A percentile compares a stretch with the other conserved stretches of the same genome.
Evolutionary conservation across 768 basidiomycete species (phyloP).

Genomic region (Austroboletus festivus): DNA sequence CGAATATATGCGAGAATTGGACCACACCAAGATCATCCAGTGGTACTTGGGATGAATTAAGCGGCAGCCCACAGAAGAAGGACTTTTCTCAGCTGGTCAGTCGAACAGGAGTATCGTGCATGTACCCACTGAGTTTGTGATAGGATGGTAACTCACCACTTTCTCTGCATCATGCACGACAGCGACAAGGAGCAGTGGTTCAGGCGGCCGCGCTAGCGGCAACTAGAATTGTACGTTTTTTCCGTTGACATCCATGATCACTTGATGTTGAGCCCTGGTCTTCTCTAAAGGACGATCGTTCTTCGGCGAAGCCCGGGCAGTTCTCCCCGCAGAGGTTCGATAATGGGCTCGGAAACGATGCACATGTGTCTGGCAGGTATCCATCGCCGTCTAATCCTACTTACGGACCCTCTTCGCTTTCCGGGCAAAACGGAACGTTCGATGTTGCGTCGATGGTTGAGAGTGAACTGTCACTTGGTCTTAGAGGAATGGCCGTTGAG

Average conservation of each 20-base stretch:
- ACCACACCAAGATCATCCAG: conserved; percentile 46
- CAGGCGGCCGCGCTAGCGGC: conserved; percentile 38
- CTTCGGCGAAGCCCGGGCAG: conserved; percentile 44
- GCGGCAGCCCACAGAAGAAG: conserved; percentile 46
- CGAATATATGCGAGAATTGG: conserved; percentile 51
- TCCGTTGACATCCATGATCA: conserved; percentile 3
- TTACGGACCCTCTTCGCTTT: conserved; percentile 32
- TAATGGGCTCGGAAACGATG: conserved; percentile 41
- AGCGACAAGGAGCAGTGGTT: conserved; percentile 41
- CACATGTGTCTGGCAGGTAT: conserved; percentile 39
- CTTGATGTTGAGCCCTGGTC: conserved; percentile 15
- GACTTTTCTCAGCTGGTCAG: conserved; percentile 49
- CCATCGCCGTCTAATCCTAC: conserved; percentile 44
- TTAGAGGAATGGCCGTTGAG: conserved; percentile 62
- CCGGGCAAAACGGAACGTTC: conserved; percentile 30
- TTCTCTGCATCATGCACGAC: conserved; percentile 44
- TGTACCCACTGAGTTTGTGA: conserved; percentile 12
- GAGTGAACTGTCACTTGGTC: conserved; percentile 51
- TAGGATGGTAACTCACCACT: conserved; percentile 44
- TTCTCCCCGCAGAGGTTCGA: conserved; percentile 58
- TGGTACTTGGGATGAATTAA: conserved; percentile 60
- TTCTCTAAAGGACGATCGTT: conserved; percentile 44
- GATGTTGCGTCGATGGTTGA: conserved; percentile 45
- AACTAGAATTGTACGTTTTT: conserved; percentile 38
- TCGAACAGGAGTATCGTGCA: conserved; percentile 10